Conservation (phyloP, 2,329 filamentous ascomycete genomes). For the Colletotrichum scovillei region DNA sequence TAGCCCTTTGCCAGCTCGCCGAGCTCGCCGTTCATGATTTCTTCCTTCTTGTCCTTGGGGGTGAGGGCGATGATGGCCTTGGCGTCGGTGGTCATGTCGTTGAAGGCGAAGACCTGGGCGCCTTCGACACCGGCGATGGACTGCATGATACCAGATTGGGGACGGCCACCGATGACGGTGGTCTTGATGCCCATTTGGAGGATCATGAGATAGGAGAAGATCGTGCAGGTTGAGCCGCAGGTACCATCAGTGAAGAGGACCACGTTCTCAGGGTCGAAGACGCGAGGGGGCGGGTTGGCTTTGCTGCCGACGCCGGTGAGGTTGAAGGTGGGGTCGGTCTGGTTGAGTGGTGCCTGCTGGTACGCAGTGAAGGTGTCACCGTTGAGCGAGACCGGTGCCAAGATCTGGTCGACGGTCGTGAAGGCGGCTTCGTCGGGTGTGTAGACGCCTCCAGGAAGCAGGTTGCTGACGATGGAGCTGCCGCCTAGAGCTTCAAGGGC, state of each 20-base stretch:
- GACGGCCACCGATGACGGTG: constrained; percentile 59
- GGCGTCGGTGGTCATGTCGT: constrained; percentile 43
- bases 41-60: constrained; percentile 32
- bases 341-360: constrained; percentile 54
- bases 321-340: constrained; percentile 48
- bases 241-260: constrained; percentile 65
- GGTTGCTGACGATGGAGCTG: constrained; percentile 55
- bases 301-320: constrained; percentile 55
- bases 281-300: constrained; percentile 53
- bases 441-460: constrained; percentile 59
- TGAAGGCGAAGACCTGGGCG: constrained; percentile 48
- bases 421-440: constrained; percentile 51
- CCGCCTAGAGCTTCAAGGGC: constrained; percentile 59
- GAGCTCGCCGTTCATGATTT: constrained; percentile 41
- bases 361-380: constrained; percentile 61
- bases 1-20: constrained; percentile 47
- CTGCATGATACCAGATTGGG: constrained; percentile 57
- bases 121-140: constrained; percentile 62
- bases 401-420: constrained; percentile 43
- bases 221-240: constrained; percentile 65
- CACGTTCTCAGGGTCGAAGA: constrained; percentile 64
- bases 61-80: constrained; percentile 40
- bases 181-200: constrained; percentile 59
- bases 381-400: constrained; percentile 48
- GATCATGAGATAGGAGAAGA: constrained; percentile 66